phyloP scores from a whole-genome alignment of 2,329 filamentous ascomycete species.

The Fusarium sarcochroum region DNA sequence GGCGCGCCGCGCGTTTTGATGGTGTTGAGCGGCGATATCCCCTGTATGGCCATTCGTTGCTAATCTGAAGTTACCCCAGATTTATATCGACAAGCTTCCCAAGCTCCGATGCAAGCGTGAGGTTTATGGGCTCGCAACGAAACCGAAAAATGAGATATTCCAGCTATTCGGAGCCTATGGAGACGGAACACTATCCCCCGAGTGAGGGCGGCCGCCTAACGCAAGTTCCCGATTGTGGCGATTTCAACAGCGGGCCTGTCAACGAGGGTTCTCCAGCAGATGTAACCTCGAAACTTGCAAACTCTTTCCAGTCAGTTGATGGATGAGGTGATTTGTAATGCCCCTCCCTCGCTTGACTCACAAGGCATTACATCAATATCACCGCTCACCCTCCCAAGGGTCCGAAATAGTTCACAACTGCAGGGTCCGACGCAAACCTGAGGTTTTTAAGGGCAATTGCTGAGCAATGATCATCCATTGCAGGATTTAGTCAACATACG shows the following conservation, averaged over 20 bases:
- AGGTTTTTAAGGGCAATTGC: not conserved
- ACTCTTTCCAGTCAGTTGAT: conserved; percentile 9
- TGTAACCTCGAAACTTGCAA: conserved; percentile 8
- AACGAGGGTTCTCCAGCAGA: conserved; percentile 7
- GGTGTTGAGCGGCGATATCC: conserved; percentile 3
- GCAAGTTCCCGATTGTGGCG: conserved; percentile 37
- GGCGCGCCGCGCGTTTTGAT: conserved; percentile 11
- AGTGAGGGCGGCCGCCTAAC: conserved; percentile 8
- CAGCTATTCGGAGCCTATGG: conserved; percentile 7
- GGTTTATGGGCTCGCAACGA: conserved; percentile 27
- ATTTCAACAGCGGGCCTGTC: conserved; percentile 14
- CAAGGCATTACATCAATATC: conserved; percentile 30
- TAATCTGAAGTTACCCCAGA: conserved; percentile 31
- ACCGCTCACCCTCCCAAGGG: not conserved
- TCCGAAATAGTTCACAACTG: not conserved
- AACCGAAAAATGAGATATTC: conserved; percentile 16
- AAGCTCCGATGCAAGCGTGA: conserved; percentile 20
- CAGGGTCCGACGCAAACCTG: not conserved
- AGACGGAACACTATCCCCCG: not conserved
- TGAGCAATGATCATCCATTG: not conserved
- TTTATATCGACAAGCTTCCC: conserved; percentile 8
- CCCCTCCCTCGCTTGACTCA: not conserved
- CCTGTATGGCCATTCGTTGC: conserved; percentile 23
- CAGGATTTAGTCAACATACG: not conserved
- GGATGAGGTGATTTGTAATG: conserved; percentile 36